A percentile compares a stretch with the other conserved stretches of the same genome.
Evolutionary conservation across 1,139 yeast species (phyloP).

Genomic region (Candida sp.): DNA sequence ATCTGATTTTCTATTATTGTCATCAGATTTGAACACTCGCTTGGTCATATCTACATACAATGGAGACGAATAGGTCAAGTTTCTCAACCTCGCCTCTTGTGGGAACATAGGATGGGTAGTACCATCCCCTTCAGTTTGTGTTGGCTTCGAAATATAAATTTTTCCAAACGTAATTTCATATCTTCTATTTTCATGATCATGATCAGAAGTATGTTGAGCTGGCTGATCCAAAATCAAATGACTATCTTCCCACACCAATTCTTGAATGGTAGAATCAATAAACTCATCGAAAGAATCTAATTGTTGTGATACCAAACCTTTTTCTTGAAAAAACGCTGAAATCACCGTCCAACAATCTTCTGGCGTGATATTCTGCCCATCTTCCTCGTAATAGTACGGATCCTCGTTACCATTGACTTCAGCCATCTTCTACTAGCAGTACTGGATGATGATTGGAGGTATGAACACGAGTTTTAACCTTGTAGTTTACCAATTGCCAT

Average conservation of each 20-base stretch:
- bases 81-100: constrained; percentile 95
- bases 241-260: constrained; percentile 93
- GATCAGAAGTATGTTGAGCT: constrained; percentile 93
- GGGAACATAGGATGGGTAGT: constrained; percentile 98
- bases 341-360: constrained; percentile 99
- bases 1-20: constrained; percentile 49
- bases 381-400: constrained; percentile 67
- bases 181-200: constrained; percentile 85
- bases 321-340: constrained; percentile 92
- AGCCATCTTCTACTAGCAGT: not conserved
- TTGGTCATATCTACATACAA: constrained; percentile 95
- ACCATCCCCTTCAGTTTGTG: constrained; percentile 99
- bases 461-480: constrained; percentile 1
- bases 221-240: constrained; percentile 95
- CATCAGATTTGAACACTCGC: constrained; percentile 81
- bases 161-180: constrained; percentile 97
- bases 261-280: constrained; percentile 95
- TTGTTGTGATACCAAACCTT: constrained; percentile 97
- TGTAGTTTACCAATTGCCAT: not conserved
- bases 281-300: constrained; percentile 98
- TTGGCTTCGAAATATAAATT: constrained; percentile 93
- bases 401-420: constrained; percentile 30
- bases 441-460: not conserved
- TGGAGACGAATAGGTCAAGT: constrained; percentile 94
- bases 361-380: constrained; percentile 77